A percentile compares a stretch with the other conserved stretches of the same genome.
phyloP scores from a whole-genome alignment of 352 stramenopile species.

The Phytophthora quininea region DNA sequence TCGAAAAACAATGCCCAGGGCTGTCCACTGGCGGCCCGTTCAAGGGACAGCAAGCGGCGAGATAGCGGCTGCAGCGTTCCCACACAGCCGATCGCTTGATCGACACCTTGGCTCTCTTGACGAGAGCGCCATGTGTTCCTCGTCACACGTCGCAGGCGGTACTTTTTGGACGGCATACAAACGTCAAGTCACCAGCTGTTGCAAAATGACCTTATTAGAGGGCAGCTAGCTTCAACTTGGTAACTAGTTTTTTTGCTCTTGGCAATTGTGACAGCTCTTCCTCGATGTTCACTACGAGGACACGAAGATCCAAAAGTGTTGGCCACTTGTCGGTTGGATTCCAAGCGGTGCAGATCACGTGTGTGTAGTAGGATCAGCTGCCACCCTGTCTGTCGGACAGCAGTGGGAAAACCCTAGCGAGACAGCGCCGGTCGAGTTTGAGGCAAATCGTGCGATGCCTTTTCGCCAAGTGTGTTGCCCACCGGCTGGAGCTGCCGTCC shows the following conservation, averaged over 20 bases:
- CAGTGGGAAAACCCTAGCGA: background rate
- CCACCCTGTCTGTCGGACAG: background rate
- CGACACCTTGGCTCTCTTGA: conserved; percentile 5
- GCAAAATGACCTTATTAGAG: background rate
- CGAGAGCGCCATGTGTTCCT: background rate
- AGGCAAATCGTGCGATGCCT: conserved; percentile 20
- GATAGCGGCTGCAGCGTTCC: conserved; percentile 1
- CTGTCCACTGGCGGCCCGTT: conserved; percentile 2
- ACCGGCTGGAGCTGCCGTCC: conserved; percentile 26
- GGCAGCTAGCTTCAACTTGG: conserved; percentile 25
- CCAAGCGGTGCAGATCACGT: background rate
- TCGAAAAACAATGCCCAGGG: background rate
- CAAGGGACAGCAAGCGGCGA: conserved; percentile 6
- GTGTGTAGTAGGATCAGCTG: background rate
- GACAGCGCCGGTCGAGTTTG: background rate
- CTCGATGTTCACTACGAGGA: background rate
- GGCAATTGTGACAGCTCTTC: background rate
- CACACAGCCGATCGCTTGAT: conserved; percentile 19
- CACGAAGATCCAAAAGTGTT: background rate
- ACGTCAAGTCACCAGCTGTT: background rate
- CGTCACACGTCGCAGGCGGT: background rate
- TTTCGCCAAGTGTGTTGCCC: conserved; percentile 13
- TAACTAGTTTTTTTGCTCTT: conserved; percentile 8
- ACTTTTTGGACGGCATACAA: background rate
- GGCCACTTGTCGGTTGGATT: background rate